Percentiles rank a stretch among this genome's conserved stretches.
phyloP scores from a whole-genome alignment of 2,329 filamentous ascomycete species.

The Aspergillus sojae region DNA sequence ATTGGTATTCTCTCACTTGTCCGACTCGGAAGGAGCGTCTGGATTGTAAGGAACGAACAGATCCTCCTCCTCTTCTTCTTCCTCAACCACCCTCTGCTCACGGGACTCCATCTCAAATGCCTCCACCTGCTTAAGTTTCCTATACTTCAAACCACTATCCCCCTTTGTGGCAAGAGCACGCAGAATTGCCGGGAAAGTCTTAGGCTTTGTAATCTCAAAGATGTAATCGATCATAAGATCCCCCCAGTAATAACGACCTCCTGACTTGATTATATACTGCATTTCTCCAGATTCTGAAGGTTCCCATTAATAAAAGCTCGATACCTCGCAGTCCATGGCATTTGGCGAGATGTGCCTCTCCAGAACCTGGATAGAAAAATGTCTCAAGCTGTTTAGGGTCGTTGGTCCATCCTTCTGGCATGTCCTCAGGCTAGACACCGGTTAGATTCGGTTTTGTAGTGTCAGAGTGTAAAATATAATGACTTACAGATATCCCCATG shows the following conservation, averaged over 20 bases:
- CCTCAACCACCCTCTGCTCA: too few species aligned
- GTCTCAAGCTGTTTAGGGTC: too few species aligned
- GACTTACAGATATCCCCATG: too few species aligned
- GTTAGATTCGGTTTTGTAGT: too few species aligned
- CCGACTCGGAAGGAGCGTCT: background rate
- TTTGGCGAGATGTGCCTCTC: too few species aligned
- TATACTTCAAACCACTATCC: background rate
- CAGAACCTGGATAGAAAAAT: too few species aligned
- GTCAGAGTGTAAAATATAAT: accelerated
- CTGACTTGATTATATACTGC: background rate
- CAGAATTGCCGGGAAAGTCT: background rate
- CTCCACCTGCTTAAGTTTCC: too few species aligned
- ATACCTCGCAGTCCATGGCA: too few species aligned
- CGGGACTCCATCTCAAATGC: accelerated
- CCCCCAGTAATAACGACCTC: too few species aligned
- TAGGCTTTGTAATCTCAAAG: background rate
- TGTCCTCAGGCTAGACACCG: too few species aligned
- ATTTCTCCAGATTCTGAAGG: background rate
- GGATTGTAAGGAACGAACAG: background rate
- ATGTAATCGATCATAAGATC: background rate
- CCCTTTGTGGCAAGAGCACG: background rate
- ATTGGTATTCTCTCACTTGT: background rate
- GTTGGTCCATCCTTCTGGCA: too few species aligned
- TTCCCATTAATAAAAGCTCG: background rate
- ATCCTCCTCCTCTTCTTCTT: too few species aligned